Percentiles rank a stretch among this genome's conserved stretches.
Conservation (phyloP, 306 rosid genomes). For the Notholithocarpus densiflorus region DNA sequence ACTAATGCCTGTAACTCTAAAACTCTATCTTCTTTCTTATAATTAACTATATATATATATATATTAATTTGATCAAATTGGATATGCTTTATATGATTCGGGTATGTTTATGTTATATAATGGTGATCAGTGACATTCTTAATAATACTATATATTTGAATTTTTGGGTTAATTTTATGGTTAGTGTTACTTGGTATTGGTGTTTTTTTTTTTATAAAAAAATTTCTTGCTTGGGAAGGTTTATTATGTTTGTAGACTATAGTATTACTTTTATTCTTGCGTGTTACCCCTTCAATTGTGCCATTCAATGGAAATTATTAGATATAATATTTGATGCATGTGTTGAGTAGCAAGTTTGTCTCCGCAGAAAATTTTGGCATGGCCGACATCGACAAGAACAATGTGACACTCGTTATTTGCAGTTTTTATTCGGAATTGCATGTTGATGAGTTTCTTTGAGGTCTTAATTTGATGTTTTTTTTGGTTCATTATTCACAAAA, state of each 20-base stretch:
- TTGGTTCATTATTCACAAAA: background rate
- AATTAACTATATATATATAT: background rate
- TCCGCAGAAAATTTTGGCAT: background rate
- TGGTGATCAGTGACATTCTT: too few relatives aligned
- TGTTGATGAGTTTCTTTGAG: background rate
- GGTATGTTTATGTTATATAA: too few relatives aligned
- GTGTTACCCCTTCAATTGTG: background rate
- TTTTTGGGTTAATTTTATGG: background rate
- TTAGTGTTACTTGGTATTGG: background rate
- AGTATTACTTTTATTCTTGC: too few relatives aligned
- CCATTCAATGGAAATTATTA: background rate
- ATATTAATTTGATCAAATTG: background rate
- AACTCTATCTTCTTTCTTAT: background rate
- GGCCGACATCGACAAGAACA: background rate
- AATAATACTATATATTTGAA: background rate
- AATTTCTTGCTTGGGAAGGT: background rate
- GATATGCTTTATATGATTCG: background rate
- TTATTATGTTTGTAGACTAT: background rate
- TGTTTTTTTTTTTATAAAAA: background rate
- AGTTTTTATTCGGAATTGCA: background rate
- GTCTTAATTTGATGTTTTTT: background rate
- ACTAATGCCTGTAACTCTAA: background rate
- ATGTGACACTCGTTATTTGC: background rate
- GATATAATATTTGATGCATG: background rate
- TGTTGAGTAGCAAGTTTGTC: background rate